phyloP scores from a whole-genome alignment of 2,329 filamentous ascomycete genomes.

The Hirsutella minnesotensis region DNA sequence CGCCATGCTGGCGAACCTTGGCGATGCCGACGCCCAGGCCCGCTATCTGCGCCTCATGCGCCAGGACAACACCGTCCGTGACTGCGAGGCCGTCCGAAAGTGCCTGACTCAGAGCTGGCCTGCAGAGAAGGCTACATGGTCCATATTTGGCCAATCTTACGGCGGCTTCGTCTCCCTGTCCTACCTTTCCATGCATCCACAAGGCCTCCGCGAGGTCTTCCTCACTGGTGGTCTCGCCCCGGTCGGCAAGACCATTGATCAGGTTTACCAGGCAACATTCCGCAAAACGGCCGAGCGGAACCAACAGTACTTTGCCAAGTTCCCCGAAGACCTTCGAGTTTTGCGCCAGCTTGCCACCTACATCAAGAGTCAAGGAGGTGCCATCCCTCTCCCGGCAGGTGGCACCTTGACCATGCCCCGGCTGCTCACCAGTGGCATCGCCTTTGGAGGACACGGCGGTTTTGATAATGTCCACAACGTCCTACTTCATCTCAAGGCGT shows the following conservation, averaged over 20 bases:
- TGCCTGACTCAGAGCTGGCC: slow-evolving; percentile 61
- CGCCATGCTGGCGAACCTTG: slow-evolving; percentile 44
- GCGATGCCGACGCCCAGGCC: slow-evolving; percentile 48
- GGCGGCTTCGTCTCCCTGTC: slow-evolving; percentile 78
- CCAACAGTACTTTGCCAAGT: slow-evolving; percentile 70
- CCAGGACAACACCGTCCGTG: slow-evolving; percentile 80
- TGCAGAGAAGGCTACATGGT: slow-evolving; percentile 65
- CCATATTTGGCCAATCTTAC: slow-evolving; percentile 81
- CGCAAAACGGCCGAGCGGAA: slow-evolving; percentile 61
- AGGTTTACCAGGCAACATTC: slow-evolving; percentile 65
- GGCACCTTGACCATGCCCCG: slow-evolving; percentile 60
- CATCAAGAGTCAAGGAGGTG: slow-evolving; percentile 43
- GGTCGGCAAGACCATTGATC: slow-evolving; percentile 56
- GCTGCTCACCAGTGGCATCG: slow-evolving; percentile 66
- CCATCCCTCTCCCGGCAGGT: slow-evolving; percentile 56
- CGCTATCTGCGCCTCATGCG: slow-evolving; percentile 76
- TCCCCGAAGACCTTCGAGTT: slow-evolving; percentile 61
- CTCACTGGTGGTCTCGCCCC: slow-evolving; percentile 76
- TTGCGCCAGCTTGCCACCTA: slow-evolving; percentile 56
- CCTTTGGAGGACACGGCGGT: slow-evolving; percentile 69
- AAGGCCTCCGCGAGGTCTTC: slow-evolving; percentile 72
- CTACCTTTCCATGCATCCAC: slow-evolving; percentile 71
- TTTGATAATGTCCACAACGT: slow-evolving; percentile 64
- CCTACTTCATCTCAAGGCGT: slow-evolving; percentile 57
- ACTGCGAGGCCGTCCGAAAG: slow-evolving; percentile 75